Evolutionary conservation across 140 eudicot genomes (phyloP).

Genomic region (Ambrosia hybrid): DNA sequence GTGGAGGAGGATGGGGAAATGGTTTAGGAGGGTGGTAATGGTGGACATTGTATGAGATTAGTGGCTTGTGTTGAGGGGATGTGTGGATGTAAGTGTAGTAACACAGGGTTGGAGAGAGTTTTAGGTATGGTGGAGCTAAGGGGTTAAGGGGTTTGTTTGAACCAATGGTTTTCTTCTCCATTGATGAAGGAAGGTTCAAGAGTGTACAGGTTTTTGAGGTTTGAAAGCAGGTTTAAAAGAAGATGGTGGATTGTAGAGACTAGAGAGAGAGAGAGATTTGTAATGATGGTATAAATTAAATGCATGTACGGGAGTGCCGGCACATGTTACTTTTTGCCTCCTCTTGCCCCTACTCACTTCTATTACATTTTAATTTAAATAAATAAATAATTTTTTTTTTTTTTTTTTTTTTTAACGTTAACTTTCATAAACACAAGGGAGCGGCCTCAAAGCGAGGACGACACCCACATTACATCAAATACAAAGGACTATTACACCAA

Average conservation of each 20-base stretch:
- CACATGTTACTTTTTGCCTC: not conserved
- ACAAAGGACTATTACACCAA: too few relatives aligned
- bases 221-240: too few relatives aligned
- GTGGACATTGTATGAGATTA: not conserved
- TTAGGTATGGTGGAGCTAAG: not conserved
- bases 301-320: conserved; percentile 5
- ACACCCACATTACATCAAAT: too few relatives aligned
- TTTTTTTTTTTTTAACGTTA: too few relatives aligned
- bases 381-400: too few relatives aligned
- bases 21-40: not conserved
- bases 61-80: not conserved
- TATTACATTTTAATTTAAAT: too few relatives aligned
- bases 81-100: not conserved
- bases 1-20: not conserved
- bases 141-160: not conserved
- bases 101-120: not conserved
- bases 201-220: too few relatives aligned
- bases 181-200: not conserved
- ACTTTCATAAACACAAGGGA: too few relatives aligned
- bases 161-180: not conserved
- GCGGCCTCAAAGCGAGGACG: too few relatives aligned
- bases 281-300: not conserved
- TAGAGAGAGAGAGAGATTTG: not conserved
- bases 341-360: not conserved
- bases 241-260: too few relatives aligned